A percentile compares a stretch with the other conserved stretches of the same genome.
phyloP scores from a whole-genome alignment of 192 early-diverging fungal genomes.

The Diversispora eburnea region DNA sequence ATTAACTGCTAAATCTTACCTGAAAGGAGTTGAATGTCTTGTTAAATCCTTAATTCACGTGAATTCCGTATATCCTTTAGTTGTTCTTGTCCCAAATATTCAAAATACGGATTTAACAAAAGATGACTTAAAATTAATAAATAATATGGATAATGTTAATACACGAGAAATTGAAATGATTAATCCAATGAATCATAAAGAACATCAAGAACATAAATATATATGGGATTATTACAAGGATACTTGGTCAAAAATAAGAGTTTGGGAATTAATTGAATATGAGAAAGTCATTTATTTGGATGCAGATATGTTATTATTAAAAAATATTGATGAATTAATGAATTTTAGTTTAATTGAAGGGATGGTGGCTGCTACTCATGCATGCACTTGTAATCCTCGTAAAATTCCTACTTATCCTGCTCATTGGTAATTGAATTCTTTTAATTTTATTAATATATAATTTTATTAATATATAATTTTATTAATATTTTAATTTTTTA shows the following conservation, averaged over 20 bases:
- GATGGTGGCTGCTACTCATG: slow-evolving; percentile 44
- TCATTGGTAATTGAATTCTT: slow-evolving; percentile 33
- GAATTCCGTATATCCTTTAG: background rate
- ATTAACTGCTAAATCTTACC: background rate
- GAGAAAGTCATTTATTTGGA: slow-evolving; percentile 63
- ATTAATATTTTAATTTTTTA: slow-evolving; percentile 15
- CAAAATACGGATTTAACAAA: background rate
- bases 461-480: background rate
- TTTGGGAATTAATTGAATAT: slow-evolving; percentile 55
- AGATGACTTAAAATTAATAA: too few relatives aligned
- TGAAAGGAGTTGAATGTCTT: background rate
- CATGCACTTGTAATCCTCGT: slow-evolving; percentile 48
- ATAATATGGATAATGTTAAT: too few relatives aligned
- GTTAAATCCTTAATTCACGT: background rate
- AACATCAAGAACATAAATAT: slow-evolving; percentile 3
- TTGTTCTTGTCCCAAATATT: background rate
- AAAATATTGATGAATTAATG: slow-evolving; percentile 68
- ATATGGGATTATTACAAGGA: slow-evolving; percentile 30
- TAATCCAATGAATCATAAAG: too few relatives aligned
- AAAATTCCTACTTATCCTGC: slow-evolving; percentile 37
- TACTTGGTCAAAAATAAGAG: slow-evolving; percentile 66
- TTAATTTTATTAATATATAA: background rate
- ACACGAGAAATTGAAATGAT: too few relatives aligned
- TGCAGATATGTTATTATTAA: slow-evolving; percentile 61
- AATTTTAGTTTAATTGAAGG: slow-evolving; percentile 28